Evolutionary conservation across 371 early-diverging fungal genomes (phyloP).

Genomic region (Rhizopus delemar): DNA sequence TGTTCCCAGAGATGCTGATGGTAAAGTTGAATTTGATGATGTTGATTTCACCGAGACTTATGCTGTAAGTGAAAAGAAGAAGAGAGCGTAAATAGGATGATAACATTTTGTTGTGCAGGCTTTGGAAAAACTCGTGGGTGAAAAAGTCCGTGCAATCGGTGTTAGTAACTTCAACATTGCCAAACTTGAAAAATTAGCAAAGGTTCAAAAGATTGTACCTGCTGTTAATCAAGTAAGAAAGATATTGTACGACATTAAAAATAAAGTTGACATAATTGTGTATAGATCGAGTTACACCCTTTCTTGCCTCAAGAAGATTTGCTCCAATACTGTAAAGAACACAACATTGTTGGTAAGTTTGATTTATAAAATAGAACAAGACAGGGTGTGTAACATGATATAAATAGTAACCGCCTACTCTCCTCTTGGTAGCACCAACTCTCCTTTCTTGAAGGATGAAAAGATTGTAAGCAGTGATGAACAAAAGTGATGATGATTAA

Average conservation of each 20-base stretch:
- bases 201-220: slow-evolving; percentile 35
- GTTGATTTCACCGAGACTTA: slow-evolving; percentile 47
- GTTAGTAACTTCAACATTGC: slow-evolving; percentile 40
- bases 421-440: slow-evolving; percentile 39
- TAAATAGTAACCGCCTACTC: slow-evolving; percentile 37
- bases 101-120: slow-evolving; percentile 40
- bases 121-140: slow-evolving; percentile 33
- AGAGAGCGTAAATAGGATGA: not conserved
- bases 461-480: slow-evolving; percentile 19
- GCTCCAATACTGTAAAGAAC: slow-evolving; percentile 29
- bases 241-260: not conserved
- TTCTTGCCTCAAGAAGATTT: slow-evolving; percentile 33
- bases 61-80: slow-evolving; percentile 26
- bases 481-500: not conserved
- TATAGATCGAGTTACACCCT: slow-evolving; percentile 57
- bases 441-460: slow-evolving; percentile 29
- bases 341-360: slow-evolving; percentile 26
- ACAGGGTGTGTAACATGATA: not conserved
- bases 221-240: slow-evolving; percentile 51
- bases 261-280: not conserved
- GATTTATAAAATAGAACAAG: not conserved
- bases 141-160: slow-evolving; percentile 39
- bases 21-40: slow-evolving; percentile 18
- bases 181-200: slow-evolving; percentile 33
- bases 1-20: slow-evolving; percentile 29